phyloP scores from a whole-genome alignment of 768 basidiomycete species.

The Pleurotus tuber-regium region DNA sequence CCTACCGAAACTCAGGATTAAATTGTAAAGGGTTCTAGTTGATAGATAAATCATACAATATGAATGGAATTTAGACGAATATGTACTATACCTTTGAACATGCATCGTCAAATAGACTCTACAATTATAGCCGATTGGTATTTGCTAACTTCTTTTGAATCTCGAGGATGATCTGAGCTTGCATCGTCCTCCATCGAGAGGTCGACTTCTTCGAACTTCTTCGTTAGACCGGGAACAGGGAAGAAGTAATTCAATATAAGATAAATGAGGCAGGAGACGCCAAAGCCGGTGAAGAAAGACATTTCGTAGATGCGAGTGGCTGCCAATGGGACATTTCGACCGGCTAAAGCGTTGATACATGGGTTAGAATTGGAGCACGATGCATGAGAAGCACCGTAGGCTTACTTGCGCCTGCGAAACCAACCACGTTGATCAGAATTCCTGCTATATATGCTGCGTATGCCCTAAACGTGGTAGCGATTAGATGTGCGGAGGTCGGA shows the following conservation, averaged over 20 bases:
- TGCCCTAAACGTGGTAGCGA: conserved; percentile 34
- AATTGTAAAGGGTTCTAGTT: no score
- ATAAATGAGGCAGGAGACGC: conserved; percentile 65
- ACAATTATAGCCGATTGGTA: not conserved
- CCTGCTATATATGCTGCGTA: conserved; percentile 69
- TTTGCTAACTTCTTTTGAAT: conserved; percentile 1
- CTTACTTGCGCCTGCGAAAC: conserved; percentile 74
- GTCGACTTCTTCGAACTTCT: conserved; percentile 53
- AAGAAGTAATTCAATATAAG: conserved; percentile 54
- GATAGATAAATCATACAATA: no score
- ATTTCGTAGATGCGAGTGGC: conserved; percentile 75
- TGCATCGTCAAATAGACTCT: not conserved
- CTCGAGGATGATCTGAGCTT: not conserved
- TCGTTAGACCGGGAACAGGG: conserved; percentile 51
- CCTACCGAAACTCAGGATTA: no score
- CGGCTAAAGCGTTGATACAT: no score
- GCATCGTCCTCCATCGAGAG: conserved; percentile 26
- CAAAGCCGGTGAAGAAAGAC: conserved; percentile 85
- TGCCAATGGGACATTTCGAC: conserved; percentile 57
- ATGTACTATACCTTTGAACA: not conserved
- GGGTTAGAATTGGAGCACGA: conserved; percentile 1
- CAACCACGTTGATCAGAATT: conserved; percentile 80
- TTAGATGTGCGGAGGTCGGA: conserved; percentile 2
- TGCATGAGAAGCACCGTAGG: conserved; percentile 12
- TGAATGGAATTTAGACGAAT: not conserved